Conservation (phyloP, 2,329 filamentous ascomycete species). For the Fusarium clavum region DNA sequence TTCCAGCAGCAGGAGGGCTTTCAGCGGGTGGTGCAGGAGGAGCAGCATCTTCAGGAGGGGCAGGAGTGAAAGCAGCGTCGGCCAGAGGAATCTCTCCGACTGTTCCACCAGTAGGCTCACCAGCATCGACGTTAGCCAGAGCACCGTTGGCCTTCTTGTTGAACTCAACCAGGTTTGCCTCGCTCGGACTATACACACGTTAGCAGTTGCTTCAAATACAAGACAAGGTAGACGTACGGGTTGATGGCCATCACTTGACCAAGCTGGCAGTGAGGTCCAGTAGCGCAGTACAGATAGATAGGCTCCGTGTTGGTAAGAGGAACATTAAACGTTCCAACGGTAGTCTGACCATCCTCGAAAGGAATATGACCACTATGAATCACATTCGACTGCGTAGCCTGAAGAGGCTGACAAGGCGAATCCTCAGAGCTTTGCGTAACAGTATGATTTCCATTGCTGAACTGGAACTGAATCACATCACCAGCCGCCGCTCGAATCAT, state of each 20-base stretch:
- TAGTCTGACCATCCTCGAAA: conserved; percentile 50
- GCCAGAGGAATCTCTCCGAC: conserved; percentile 39
- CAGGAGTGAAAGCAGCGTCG: conserved; percentile 38
- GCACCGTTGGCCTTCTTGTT: conserved; percentile 35
- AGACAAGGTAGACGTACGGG: conserved; percentile 48
- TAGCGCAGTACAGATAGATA: conserved; percentile 64
- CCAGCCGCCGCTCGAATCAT: conserved; percentile 50
- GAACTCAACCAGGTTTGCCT: conserved; percentile 35
- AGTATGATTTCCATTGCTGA: conserved; percentile 58
- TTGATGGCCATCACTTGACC: conserved; percentile 66
- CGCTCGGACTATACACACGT: conserved; percentile 21
- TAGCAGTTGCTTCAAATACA: background rate
- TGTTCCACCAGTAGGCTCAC: conserved; percentile 34
- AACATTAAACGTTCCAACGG: conserved; percentile 61
- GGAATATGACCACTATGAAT: conserved; percentile 58
- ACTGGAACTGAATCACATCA: conserved; percentile 58
- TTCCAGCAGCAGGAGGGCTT: background rate
- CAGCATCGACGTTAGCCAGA: conserved; percentile 38
- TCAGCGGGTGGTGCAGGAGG: conserved; percentile 17
- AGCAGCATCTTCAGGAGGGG: conserved; percentile 25
- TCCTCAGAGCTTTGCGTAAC: conserved; percentile 55
- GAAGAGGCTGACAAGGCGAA: conserved; percentile 54
- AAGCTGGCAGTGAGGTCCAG: conserved; percentile 60
- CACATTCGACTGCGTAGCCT: conserved; percentile 47
- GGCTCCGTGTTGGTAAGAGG: conserved; percentile 57